Percentiles rank a stretch among this genome's conserved stretches.
Evolutionary conservation across 2,329 filamentous ascomycete genomes (phyloP).

Genomic region (Leptographium wingfieldii): DNA sequence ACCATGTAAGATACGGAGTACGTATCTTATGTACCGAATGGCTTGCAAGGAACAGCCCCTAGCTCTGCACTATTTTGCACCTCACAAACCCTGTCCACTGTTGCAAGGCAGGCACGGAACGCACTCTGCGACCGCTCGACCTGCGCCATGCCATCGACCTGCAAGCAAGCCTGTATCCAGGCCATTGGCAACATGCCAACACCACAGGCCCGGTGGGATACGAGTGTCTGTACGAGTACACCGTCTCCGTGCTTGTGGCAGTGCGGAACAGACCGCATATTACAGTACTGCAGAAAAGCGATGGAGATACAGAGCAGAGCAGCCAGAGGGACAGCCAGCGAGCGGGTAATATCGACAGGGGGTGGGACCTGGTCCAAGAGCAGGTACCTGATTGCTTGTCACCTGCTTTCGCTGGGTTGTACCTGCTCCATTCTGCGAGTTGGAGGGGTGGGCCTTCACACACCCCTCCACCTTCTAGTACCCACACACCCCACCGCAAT

Average conservation of each 20-base stretch:
- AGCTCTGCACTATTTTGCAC: neutral
- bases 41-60: neutral
- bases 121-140: too few species aligned
- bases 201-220: neutral
- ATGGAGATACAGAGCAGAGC: too few species aligned
- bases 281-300: too few species aligned
- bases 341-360: neutral
- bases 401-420: neutral
- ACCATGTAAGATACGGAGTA: neutral
- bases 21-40: neutral
- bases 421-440: neutral
- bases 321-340: neutral
- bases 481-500: neutral
- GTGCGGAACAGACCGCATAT: neutral
- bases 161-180: neutral
- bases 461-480: neutral
- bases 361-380: neutral
- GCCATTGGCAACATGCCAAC: neutral
- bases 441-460: neutral
- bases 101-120: neutral
- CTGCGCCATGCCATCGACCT: too few species aligned
- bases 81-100: neutral
- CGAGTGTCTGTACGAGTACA: neutral
- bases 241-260: neutral
- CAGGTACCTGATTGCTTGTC: neutral